A percentile compares a stretch with the other conserved stretches of the same genome.
These are phyloP conservation scores for Herpotrichia juniperi DNA, from an alignment of 2,329 filamentous ascomycete genomes.

Conservation along the genomic window DNA sequence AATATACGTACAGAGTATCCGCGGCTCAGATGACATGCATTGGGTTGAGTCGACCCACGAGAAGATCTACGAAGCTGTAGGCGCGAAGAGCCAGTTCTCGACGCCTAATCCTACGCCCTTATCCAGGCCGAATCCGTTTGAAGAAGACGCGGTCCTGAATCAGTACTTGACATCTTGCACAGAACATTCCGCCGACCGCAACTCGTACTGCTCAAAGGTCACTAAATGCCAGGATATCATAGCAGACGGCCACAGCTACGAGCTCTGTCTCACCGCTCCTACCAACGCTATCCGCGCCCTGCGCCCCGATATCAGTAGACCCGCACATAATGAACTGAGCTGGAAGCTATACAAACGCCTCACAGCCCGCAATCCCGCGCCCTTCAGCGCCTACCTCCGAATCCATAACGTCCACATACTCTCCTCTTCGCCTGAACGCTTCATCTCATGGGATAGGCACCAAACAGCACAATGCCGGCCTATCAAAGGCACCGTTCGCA, in stretches of 20 bases:
- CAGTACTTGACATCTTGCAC: slow-evolving; percentile 33
- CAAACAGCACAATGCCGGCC: slow-evolving; percentile 81
- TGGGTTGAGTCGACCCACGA: slow-evolving; percentile 54
- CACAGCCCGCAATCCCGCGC: slow-evolving; percentile 75
- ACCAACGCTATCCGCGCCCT: slow-evolving; percentile 66
- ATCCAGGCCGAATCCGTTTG: slow-evolving; percentile 37
- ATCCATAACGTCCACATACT: slow-evolving; percentile 70
- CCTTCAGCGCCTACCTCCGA: slow-evolving; percentile 82
- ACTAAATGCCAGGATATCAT: slow-evolving; percentile 72
- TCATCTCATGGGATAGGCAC: slow-evolving; percentile 70
- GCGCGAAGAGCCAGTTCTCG: slow-evolving; percentile 33
- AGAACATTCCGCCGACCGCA: slow-evolving; percentile 15
- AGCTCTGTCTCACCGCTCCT: slow-evolving; percentile 80
- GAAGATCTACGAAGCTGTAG: slow-evolving; percentile 35
- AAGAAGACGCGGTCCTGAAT: slow-evolving; percentile 30
- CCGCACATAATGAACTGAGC: slow-evolving; percentile 40
- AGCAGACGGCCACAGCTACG: slow-evolving; percentile 80
- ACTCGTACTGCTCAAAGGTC: slow-evolving; percentile 70
- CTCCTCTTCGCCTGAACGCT: slow-evolving; percentile 87
- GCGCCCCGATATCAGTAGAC: slow-evolving; percentile 32
- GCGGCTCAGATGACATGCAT: slow-evolving; percentile 43
- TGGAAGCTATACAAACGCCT: slow-evolving; percentile 78
- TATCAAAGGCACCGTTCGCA: slow-evolving; percentile 96
- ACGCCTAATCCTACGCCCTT: slow-evolving; percentile 34
- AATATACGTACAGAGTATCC: slow-evolving; percentile 72